A percentile compares a stretch with the other conserved stretches of the same genome.
Conservation (phyloP, 345 rosid species). For the Eucalyptus erythrocorys region DNA sequence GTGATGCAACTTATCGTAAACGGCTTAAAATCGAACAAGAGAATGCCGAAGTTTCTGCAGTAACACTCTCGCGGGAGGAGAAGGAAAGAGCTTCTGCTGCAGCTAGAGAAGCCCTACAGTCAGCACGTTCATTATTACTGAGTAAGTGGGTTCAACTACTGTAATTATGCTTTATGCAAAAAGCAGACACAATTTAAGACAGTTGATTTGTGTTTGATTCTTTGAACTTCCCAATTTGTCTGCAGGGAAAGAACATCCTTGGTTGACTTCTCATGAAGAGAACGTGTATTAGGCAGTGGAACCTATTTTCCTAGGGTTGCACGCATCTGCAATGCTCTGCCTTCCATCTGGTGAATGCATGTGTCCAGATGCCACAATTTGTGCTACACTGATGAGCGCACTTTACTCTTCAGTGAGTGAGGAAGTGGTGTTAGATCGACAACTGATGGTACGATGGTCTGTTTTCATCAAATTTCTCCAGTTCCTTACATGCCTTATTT, state of each 20-base stretch:
- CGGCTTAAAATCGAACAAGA: conserved; percentile 85
- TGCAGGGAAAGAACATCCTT: conserved; percentile 56
- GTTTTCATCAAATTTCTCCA: neutral
- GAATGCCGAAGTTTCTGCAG: conserved; percentile 55
- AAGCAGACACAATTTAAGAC: neutral
- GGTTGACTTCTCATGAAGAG: conserved; percentile 64
- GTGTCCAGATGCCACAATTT: conserved; percentile 80
- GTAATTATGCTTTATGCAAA: neutral
- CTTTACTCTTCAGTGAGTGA: conserved; percentile 80
- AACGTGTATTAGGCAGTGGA: conserved; percentile 31
- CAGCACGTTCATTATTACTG: conserved; percentile 52
- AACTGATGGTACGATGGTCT: conserved; percentile 53
- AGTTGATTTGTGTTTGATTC: neutral
- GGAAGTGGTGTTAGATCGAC: conserved; percentile 66
- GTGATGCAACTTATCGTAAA: conserved; percentile 92
- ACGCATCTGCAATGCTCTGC: conserved; percentile 84
- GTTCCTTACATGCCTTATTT: neutral
- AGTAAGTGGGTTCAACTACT: conserved; percentile 13
- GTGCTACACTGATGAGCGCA: conserved; percentile 85
- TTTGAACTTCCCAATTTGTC: neutral
- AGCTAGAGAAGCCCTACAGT: conserved; percentile 58
- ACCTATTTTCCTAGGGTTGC: conserved; percentile 69
- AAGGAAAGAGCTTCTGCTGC: conserved; percentile 45
- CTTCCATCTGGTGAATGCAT: conserved; percentile 91
- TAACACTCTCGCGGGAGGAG: conserved; percentile 72